Conservation (phyloP, 2,329 filamentous ascomycete genomes). For the Lecanicillium sp. region DNA sequence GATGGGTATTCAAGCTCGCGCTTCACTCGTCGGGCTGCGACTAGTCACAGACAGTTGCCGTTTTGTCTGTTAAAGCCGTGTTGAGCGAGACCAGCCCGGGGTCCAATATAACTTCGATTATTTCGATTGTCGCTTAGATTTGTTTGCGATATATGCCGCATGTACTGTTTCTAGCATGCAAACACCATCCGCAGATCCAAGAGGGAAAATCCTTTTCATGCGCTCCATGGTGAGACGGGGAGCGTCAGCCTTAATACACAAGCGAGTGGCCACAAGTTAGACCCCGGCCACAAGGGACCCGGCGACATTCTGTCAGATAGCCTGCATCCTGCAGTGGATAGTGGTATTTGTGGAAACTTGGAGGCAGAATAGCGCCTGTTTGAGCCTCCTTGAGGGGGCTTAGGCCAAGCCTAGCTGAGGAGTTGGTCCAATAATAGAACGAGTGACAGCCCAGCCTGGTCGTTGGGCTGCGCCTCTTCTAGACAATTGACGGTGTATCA, state of each 20-base stretch:
- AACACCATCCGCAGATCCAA: neutral
- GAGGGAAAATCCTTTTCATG: neutral
- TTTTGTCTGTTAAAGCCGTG: neutral
- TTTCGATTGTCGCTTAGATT: neutral
- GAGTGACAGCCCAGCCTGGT: neutral
- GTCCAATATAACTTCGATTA: too few species aligned
- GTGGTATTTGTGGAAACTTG: neutral
- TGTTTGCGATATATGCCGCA: too few species aligned
- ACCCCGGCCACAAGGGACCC: neutral
- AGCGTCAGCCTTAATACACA: constrained; percentile 4
- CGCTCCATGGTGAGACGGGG: neutral
- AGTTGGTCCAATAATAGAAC: constrained; percentile 6
- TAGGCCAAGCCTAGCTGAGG: neutral
- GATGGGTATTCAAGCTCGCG: neutral
- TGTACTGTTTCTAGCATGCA: too few species aligned
- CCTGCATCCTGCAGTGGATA: constrained; percentile 1
- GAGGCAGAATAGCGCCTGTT: constrained; percentile 1
- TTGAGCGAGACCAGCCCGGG: too few species aligned
- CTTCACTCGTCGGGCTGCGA: constrained; percentile 4
- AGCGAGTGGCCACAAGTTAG: neutral
- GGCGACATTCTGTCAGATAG: neutral
- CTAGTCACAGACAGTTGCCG: neutral
- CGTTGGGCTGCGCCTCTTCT: constrained; percentile 1
- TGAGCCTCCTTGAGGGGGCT: neutral
- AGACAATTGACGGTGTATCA: too few species aligned